phyloP scores from a whole-genome alignment of 352 stramenopile genomes.

The Phytophthora palmivora region DNA sequence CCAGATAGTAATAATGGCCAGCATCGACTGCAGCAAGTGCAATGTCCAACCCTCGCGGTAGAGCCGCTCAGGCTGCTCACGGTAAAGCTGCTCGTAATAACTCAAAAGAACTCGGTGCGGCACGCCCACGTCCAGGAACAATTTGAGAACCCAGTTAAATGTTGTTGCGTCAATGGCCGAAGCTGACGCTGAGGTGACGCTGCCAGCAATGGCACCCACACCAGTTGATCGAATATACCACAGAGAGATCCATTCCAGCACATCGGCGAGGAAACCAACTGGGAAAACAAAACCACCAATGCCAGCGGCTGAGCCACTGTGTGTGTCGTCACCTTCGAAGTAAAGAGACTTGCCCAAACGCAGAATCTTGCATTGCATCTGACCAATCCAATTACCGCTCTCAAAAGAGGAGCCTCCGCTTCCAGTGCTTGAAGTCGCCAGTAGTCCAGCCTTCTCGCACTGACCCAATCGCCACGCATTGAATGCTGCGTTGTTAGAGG shows the following conservation, averaged over 20 bases:
- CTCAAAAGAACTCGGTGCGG: constrained; percentile 75
- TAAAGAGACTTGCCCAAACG: constrained; percentile 79
- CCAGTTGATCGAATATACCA: constrained; percentile 81
- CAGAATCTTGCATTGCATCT: constrained; percentile 80
- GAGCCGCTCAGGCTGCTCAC: constrained; percentile 67
- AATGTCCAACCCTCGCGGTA: constrained; percentile 84
- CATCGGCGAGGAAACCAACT: constrained; percentile 73
- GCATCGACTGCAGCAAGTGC: constrained; percentile 79
- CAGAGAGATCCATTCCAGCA: constrained; percentile 77
- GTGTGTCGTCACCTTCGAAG: constrained; percentile 57
- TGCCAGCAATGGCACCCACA: constrained; percentile 46
- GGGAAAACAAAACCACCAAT: constrained; percentile 76
- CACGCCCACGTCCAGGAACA: constrained; percentile 86
- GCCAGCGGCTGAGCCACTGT: constrained; percentile 44
- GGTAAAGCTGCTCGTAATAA: constrained; percentile 86
- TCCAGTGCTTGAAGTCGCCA: constrained; percentile 38
- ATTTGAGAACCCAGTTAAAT: constrained; percentile 85
- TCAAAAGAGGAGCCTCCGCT: constrained; percentile 65
- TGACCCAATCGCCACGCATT: constrained; percentile 79
- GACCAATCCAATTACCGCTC: constrained; percentile 82
- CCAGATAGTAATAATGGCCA: constrained; percentile 81
- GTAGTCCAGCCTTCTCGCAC: constrained; percentile 66
- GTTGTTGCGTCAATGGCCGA: constrained; percentile 68
- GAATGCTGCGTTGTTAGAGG: constrained; percentile 68
- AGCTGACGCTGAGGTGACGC: constrained; percentile 47